Base-by-base conservation (phyloP, 176 grass and related monocot genomes). In the Chrysopogon serrulatus region DNA sequence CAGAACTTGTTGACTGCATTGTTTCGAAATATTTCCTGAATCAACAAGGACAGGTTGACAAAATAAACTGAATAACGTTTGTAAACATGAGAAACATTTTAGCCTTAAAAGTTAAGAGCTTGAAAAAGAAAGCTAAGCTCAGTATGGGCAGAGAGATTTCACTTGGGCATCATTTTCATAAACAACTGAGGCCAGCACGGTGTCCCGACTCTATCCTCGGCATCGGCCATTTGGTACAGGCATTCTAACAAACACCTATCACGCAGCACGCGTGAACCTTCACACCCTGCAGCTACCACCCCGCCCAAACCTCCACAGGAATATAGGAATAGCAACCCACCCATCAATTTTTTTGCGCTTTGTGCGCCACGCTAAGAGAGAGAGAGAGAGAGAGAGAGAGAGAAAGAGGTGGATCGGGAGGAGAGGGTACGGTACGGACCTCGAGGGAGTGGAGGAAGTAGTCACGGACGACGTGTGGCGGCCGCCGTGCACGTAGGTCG, bases 1-100 rank as follows among this genome's bases (percentile, higher is more conserved):
- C n/a, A n/a, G n/a, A 98, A 95, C 41, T 70, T 93, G 76, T 90
- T 80, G 59, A 95, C 91, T 42, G 89, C 96, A 66, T 87, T 90
- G 11, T 75, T 88, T 86, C 90, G 90, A 83, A 98, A 95, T 77
- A 80, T 71, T 88, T 92, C 93, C 96, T 98, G 89, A 87, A 79
- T 28, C 32, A 84, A 57, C 77, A 81, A 33, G 68, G 64, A 70
- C 12, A 39, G n/a, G n/a, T n/a, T n/a, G n/a, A n/a, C n/a, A n/a
- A n/a, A n/a, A n/a, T n/a, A n/a, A n/a, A n/a, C n/a, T n/a, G n/a
- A n/a, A n/a, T n/a, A n/a, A n/a, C n/a, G n/a, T n/a, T n/a, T n/a
- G n/a, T n/a, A n/a, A n/a, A n/a, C n/a, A n/a, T n/a, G n/a, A n/a
- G n/a, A n/a, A n/a, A n/a, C n/a, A n/a, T n/a, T n/a, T n/a, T n/a